A percentile compares a stretch with the other conserved stretches of the same genome.
These are phyloP conservation scores for Verbena officinalis DNA, from an alignment of 257 asterid genomes.

Conservation along the genomic window DNA sequence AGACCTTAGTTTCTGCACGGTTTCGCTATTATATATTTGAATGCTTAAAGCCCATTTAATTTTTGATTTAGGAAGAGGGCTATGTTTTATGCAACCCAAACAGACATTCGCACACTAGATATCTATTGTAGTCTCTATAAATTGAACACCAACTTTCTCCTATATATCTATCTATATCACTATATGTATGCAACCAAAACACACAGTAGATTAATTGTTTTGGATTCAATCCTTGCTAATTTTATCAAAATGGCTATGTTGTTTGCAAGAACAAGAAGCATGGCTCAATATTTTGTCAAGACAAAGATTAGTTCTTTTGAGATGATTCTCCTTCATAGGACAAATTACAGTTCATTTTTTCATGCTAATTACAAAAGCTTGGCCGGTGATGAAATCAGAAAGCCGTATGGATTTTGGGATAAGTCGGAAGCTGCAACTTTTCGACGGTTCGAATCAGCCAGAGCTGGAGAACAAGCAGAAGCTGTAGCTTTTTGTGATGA, in stretches of 20 bases:
- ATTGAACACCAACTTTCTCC: too few relatives aligned
- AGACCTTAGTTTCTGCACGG: too few relatives aligned
- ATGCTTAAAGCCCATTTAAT: too few relatives aligned
- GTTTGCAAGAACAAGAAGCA: slow-evolving; percentile 54
- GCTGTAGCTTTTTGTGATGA: slow-evolving; percentile 44
- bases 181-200: slow-evolving; percentile 7
- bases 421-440: slow-evolving; percentile 13
- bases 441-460: slow-evolving; percentile 54
- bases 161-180: too few relatives aligned
- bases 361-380: slow-evolving; percentile 21
- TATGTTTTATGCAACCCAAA: too few relatives aligned
- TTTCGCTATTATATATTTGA: too few relatives aligned
- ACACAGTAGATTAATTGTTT: neutral
- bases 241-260: slow-evolving; percentile 43
- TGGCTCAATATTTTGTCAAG: slow-evolving; percentile 36
- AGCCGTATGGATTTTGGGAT: slow-evolving; percentile 20
- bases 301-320: slow-evolving; percentile 23
- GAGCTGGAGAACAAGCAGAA: slow-evolving; percentile 55
- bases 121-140: too few relatives aligned
- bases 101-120: too few relatives aligned
- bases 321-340: slow-evolving; percentile 12
- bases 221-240: neutral
- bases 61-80: too few relatives aligned
- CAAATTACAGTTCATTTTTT: slow-evolving; percentile 4
- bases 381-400: slow-evolving; percentile 14